Conservation (phyloP, 83 land plant genomes). For the Diphasiastrum complanatum region DNA sequence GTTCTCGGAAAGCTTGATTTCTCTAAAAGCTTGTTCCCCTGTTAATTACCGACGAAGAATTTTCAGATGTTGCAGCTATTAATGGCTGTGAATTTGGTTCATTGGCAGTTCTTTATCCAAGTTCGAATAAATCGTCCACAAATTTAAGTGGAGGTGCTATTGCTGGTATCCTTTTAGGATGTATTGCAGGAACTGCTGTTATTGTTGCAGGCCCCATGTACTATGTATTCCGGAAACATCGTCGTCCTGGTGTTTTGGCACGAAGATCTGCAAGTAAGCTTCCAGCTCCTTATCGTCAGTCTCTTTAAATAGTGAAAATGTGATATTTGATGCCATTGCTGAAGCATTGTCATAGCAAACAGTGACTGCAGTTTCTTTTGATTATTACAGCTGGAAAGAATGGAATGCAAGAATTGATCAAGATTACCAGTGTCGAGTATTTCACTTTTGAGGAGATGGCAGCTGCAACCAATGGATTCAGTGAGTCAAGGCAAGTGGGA, state of each 20-base stretch:
- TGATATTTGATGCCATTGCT: conserved; percentile 27
- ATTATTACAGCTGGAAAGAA: not conserved
- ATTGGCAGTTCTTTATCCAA: too few species aligned
- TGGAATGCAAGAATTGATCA: not conserved
- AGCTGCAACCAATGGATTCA: conserved; percentile 14
- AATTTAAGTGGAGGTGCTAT: conserved; percentile 37
- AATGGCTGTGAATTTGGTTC: conserved; percentile 10
- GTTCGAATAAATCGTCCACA: too few species aligned
- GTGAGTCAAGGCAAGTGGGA: not conserved
- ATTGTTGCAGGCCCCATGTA: conserved; percentile 32
- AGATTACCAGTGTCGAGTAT: not conserved
- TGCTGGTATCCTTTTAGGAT: conserved; percentile 43
- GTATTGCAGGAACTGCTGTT: conserved; percentile 29
- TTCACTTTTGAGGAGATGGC: conserved; percentile 6
- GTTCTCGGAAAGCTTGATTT: not conserved
- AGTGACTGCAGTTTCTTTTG: not conserved
- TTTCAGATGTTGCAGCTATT: not conserved
- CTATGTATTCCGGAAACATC: conserved; percentile 28
- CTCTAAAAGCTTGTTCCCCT: not conserved
- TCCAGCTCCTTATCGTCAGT: too few species aligned
- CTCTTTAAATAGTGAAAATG: too few species aligned
- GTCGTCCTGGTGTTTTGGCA: too few species aligned
- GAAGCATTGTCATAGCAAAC: conserved; percentile 20
- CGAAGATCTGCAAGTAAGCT: conserved; percentile 10
- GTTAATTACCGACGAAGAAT: conserved; percentile 10